Evolutionary conservation across 2,329 filamentous ascomycete species (phyloP).

Genomic region (Elsinoe fawcettii): DNA sequence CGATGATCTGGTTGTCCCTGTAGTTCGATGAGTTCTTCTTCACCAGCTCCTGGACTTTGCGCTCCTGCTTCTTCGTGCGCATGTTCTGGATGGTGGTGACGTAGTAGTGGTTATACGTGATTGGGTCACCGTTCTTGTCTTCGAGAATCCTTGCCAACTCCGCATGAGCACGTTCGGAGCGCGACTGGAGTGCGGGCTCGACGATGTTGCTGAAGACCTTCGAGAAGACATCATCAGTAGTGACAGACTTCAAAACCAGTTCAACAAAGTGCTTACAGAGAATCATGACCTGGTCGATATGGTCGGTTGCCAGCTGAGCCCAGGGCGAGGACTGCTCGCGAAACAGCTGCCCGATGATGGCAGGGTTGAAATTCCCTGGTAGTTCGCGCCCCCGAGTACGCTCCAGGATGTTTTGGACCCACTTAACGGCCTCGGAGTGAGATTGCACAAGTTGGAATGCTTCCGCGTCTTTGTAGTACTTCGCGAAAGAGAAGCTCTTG

Average conservation of each 20-base stretch:
- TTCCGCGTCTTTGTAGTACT: conserved; percentile 18
- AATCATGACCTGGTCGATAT: conserved; percentile 30
- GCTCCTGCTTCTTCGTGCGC: conserved; percentile 18
- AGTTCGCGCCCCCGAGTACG: conserved; percentile 49
- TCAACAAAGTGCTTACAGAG: conserved; percentile 29
- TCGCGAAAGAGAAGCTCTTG: conserved; percentile 18
- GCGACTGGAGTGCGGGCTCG: conserved; percentile 31
- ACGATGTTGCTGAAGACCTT: conserved; percentile 37
- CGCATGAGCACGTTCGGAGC: conserved; percentile 30
- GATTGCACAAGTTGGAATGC: conserved; percentile 7
- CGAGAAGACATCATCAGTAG: neutral
- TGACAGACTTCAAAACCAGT: conserved; percentile 32
- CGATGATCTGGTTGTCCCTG: too few relatives aligned
- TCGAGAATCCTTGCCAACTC: conserved; percentile 42
- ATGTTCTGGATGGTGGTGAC: conserved; percentile 31
- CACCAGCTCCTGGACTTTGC: conserved; percentile 24
- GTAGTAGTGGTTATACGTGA: conserved; percentile 35
- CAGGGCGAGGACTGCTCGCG: conserved; percentile 47
- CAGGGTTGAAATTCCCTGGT: conserved; percentile 53
- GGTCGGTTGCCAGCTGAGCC: too few relatives aligned
- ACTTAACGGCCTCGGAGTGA: conserved; percentile 32
- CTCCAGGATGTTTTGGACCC: conserved; percentile 35
- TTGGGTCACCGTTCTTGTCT: conserved; percentile 34
- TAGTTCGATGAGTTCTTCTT: too few relatives aligned
- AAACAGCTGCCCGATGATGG: conserved; percentile 54